Base-by-base conservation (phyloP, 306 rosid species). In the Glycine tomentella region DNA sequence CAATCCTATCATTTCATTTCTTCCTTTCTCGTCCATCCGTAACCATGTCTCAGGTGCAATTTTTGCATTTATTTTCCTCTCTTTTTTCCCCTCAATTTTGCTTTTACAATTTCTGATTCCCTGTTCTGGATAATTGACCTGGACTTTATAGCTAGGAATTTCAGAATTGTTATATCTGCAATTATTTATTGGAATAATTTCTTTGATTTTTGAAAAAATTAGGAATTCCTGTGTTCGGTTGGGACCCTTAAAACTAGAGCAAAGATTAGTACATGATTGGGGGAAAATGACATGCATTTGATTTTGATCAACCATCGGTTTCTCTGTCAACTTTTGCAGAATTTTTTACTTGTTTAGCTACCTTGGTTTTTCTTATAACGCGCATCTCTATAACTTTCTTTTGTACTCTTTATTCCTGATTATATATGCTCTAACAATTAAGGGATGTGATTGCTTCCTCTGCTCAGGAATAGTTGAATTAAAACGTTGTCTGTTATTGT, bases 41-140 rank as follows among this genome's bases (percentile, higher is more conserved):
- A 71, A 48, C 33, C 76, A 83, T 83, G 86, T 83, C 86, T 83
- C 86, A 83, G 86, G 86, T 83, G 0, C 38, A 8, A 25, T 25
- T 0, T 25, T 25, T 25, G 2, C 31, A 25, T 25, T 25, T 25
- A 25, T 25, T 25, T 25, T 25, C 9, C 59, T 56, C 74, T 4
- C 2, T 2, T 0, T 25, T 25, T 25, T 64, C 2, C 31, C 31
- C 31, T 25, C 31, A n/a, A 14, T 51, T 73, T 55, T 74, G 4
- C 9, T 55, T 68, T 4, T 69, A 4, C 15, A 34, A 59, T 36
- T 4, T 48, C 40, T n/a, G 9, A 44, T 74, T 79, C 33, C 2
- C 9, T 57, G 13, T 73, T 72, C 33, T 33, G 7, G 0, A 12
- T 50, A 10, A 38, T 12, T 62, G 9, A 5, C 44, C 16, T 61